Evolutionary conservation across 2,329 filamentous ascomycete species (phyloP), one percentile per base, ranked within the genome.

Genomic region (Ceratocystis cacaofunesta): DNA sequence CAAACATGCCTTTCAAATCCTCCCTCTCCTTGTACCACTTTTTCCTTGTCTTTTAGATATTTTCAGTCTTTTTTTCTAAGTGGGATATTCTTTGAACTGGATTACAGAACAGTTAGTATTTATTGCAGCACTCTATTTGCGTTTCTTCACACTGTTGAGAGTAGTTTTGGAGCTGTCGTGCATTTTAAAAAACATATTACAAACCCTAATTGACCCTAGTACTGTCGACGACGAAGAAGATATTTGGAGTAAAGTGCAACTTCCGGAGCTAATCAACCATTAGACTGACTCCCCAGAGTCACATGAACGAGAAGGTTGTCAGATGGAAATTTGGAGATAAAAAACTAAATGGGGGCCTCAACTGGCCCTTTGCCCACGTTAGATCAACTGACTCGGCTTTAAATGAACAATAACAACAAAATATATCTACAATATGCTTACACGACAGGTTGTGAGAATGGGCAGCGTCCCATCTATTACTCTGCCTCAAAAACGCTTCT

Each of bases 401-500:
- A 15, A 41, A 41, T 4, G 10, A 41, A 15, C 10, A 41, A 15
- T 15, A 41, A 41, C 10, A 15, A 10, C 3, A 41, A 41, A 5
- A 41, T 1, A 41, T 41, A 15, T 15, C 10, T 30, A 8, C 55
- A 58, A 58, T 19, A 58, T 58, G 55, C 30, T 58, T 58, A 36
- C 55, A 58, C 19, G 55, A 58, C 55, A 8, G 12, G 28, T 17
- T 36, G 15, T 58, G 15, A 36, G n/a, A 58, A n/a, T 30, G n/a
- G 22, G 48, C 22, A 52, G 19, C 15, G 25, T 52, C 48, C 22
- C 55, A 4, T 28, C 25, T 17, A 32, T 15, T 58, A n/a, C 17
- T n/a, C 25, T 19, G 0, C 28, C n/a, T n/a, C 77, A 77, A 68
- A 75, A 74, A 67, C 77, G 82, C 64, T 73, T 74, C n/a, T 84